Conservation (phyloP, 2,329 filamentous ascomycete species). For the Neofusicoccum sp. region DNA sequence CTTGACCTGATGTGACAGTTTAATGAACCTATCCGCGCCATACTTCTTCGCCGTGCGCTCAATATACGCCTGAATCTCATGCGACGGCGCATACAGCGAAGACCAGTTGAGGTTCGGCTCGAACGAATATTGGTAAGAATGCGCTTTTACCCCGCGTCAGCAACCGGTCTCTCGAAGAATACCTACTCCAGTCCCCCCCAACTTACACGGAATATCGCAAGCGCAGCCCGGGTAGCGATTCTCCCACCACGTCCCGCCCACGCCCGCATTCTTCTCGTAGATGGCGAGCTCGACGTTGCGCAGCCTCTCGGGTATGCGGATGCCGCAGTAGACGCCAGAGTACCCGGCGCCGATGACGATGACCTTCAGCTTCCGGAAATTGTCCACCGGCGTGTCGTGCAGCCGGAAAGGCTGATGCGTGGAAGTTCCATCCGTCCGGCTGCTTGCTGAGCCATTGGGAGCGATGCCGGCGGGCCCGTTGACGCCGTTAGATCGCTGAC, state of each 20-base stretch:
- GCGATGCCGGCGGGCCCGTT: neutral
- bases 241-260: constrained; percentile 37
- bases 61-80: constrained; percentile 40
- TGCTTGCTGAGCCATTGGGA: neutral
- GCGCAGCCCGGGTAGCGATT: constrained; percentile 44
- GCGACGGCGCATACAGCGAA: constrained; percentile 39
- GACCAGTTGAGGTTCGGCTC: constrained; percentile 44
- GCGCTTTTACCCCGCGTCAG: too few species aligned
- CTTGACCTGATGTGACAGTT: constrained; percentile 35
- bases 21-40: constrained; percentile 37
- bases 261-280: constrained; percentile 45
- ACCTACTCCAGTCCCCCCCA: neutral
- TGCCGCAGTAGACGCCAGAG: constrained; percentile 45
- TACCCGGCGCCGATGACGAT: constrained; percentile 47
- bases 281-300: constrained; percentile 41
- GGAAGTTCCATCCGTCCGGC: neutral
- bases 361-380: constrained; percentile 42
- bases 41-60: constrained; percentile 35
- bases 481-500: constrained; percentile 18
- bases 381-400: constrained; percentile 42
- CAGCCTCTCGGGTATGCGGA: constrained; percentile 43
- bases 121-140: constrained; percentile 46
- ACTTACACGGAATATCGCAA: constrained; percentile 40
- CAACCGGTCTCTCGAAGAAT: too few species aligned
- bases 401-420: constrained; percentile 26